Percentiles rank a stretch among this genome's conserved stretches.
These are phyloP conservation scores for Backusella tarrabulga DNA, from an alignment of 192 early-diverging fungal species.

Conservation along the genomic window DNA sequence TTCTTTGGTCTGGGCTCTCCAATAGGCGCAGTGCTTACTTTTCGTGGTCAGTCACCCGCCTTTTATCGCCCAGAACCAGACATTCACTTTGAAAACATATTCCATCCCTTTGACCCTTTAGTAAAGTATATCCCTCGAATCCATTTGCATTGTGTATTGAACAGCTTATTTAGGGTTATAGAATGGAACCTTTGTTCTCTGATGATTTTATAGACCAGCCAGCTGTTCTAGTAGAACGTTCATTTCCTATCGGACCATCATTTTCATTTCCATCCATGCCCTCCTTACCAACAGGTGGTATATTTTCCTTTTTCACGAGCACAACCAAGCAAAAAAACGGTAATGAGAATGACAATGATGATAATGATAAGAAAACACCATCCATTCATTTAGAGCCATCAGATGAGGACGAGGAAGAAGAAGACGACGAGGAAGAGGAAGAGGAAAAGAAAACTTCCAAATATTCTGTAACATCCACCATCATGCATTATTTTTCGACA, in stretches of 20 bases:
- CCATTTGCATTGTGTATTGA: background rate
- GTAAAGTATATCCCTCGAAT: background rate
- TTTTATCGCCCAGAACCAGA: constrained; percentile 51
- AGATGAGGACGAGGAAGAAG: background rate
- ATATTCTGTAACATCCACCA: background rate
- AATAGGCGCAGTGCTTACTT: constrained; percentile 59
- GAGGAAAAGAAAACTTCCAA: background rate
- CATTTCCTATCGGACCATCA: constrained; percentile 28
- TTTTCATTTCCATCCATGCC: constrained; percentile 39
- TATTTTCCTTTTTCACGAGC: constrained; percentile 23
- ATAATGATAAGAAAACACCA: background rate
- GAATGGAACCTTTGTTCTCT: constrained; percentile 60
- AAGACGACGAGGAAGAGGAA: background rate
- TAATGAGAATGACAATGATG: background rate
- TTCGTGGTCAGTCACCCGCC: constrained; percentile 54
- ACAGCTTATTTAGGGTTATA: constrained; percentile 46
- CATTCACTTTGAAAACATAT: constrained; percentile 68
- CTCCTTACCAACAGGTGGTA: constrained; percentile 22
- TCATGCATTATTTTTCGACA: constrained; percentile 5
- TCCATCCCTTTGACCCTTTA: constrained; percentile 74
- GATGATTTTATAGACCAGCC: constrained; percentile 39
- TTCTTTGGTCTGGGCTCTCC: constrained; percentile 53
- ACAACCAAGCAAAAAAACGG: background rate
- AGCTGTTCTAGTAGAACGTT: constrained; percentile 33
- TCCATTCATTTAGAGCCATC: background rate